phyloP scores from a whole-genome alignment of 2,329 filamentous ascomycete genomes.

The Nothophaeocryptopus gaeumannii region DNA sequence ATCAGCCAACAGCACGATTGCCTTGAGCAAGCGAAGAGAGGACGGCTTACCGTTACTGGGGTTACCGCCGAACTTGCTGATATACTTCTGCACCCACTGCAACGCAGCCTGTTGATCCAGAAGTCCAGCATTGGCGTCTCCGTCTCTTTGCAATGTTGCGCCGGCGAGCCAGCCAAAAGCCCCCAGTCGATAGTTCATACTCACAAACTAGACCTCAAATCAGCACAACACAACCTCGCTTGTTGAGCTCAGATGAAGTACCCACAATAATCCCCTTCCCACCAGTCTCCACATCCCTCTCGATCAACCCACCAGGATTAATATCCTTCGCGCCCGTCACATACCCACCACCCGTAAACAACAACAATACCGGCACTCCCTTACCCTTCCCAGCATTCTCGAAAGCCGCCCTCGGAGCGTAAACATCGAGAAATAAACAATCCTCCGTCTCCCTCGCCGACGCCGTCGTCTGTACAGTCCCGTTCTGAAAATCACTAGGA shows the following conservation, averaged over 20 bases:
- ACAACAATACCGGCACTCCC: constrained; percentile 40
- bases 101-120: constrained; percentile 56
- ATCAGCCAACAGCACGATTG: neutral
- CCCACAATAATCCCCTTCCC: constrained; percentile 39
- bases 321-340: constrained; percentile 7
- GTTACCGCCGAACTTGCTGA: constrained; percentile 41
- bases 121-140: constrained; percentile 50
- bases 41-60: constrained; percentile 18
- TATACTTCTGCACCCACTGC: constrained; percentile 56
- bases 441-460: constrained; percentile 45
- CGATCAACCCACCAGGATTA: constrained; percentile 1
- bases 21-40: neutral
- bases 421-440: constrained; percentile 67
- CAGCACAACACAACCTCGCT: neutral
- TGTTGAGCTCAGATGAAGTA: neutral
- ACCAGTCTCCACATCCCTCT: constrained; percentile 39
- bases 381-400: constrained; percentile 33
- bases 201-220: constrained; percentile 34
- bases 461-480: constrained; percentile 23
- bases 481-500: constrained; percentile 14
- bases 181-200: constrained; percentile 49
- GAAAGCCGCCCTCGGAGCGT: constrained; percentile 46
- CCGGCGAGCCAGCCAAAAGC: constrained; percentile 50
- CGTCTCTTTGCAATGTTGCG: constrained; percentile 42
- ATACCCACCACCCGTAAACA: constrained; percentile 46